These are phyloP conservation scores for Catunica adiposa DNA, from an alignment of 2,329 filamentous ascomycete species.

Conservation along the genomic window DNA sequence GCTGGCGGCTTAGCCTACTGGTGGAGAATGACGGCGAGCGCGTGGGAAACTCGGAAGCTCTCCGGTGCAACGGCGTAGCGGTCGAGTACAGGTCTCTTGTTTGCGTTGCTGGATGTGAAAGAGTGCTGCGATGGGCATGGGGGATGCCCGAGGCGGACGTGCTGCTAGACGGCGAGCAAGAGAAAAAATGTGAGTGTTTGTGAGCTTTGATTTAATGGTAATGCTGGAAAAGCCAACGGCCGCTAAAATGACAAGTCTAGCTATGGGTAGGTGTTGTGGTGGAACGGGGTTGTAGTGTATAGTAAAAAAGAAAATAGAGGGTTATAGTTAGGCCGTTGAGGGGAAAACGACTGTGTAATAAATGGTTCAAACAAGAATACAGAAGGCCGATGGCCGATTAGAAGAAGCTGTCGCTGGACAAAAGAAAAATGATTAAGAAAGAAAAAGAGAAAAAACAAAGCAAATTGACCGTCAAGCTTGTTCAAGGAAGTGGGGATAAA, in stretches of 20 bases:
- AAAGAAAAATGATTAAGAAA: background rate
- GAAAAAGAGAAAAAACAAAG: background rate
- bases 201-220: background rate
- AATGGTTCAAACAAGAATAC: background rate
- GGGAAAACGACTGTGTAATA: background rate
- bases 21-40: conserved; percentile 36
- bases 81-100: conserved; percentile 38
- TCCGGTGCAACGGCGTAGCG: conserved; percentile 34
- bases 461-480: background rate
- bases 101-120: conserved; percentile 36
- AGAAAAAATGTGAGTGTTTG: background rate
- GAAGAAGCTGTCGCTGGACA: background rate
- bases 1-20: conserved; percentile 29
- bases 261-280: too few species aligned
- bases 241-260: conserved; percentile 4
- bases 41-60: conserved; percentile 31
- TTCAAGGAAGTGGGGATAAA: background rate
- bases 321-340: background rate
- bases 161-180: conserved; percentile 23
- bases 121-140: conserved; percentile 36
- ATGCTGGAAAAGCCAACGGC: background rate
- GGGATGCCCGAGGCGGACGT: conserved; percentile 38
- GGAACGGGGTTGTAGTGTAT: too few species aligned
- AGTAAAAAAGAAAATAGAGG: background rate
- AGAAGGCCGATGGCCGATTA: background rate